Conservation (phyloP, 2,329 filamentous ascomycete species). For the Fusarium sp. region DNA sequence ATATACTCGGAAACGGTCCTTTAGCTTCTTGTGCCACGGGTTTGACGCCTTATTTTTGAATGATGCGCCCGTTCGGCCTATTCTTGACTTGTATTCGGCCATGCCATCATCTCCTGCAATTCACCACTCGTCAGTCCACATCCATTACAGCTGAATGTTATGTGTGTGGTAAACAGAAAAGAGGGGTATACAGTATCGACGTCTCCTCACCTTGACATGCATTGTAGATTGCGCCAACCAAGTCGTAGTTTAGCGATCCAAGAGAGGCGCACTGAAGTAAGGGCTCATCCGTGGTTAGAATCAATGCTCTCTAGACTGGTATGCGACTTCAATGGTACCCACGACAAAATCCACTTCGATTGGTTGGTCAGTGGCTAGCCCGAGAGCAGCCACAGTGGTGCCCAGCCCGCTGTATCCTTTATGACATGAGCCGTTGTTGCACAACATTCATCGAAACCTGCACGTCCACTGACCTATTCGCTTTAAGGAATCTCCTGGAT, state of each 20-base stretch:
- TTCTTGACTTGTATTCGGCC: constrained; percentile 54
- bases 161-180: constrained; percentile 18
- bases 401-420: constrained; percentile 79
- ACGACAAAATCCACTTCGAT: constrained; percentile 79
- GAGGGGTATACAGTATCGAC: constrained; percentile 25
- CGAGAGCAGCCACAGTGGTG: constrained; percentile 69
- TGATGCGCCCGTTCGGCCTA: constrained; percentile 39
- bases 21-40: constrained; percentile 40
- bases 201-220: constrained; percentile 59
- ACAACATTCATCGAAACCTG: constrained; percentile 12
- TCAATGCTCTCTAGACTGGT: constrained; percentile 13
- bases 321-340: constrained; percentile 44
- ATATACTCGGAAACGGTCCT: constrained; percentile 73
- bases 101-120: constrained; percentile 50
- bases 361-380: constrained; percentile 61
- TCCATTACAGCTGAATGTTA: constrained; percentile 8
- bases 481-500: constrained; percentile 42
- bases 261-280: constrained; percentile 75
- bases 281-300: constrained; percentile 26
- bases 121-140: constrained; percentile 23
- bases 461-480: constrained; percentile 43
- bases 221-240: constrained; percentile 66
- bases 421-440: constrained; percentile 35
- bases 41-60: constrained; percentile 35
- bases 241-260: constrained; percentile 74